Base-by-base conservation (phyloP, 148 eudicot genomes). In the Agrostemma githago region DNA sequence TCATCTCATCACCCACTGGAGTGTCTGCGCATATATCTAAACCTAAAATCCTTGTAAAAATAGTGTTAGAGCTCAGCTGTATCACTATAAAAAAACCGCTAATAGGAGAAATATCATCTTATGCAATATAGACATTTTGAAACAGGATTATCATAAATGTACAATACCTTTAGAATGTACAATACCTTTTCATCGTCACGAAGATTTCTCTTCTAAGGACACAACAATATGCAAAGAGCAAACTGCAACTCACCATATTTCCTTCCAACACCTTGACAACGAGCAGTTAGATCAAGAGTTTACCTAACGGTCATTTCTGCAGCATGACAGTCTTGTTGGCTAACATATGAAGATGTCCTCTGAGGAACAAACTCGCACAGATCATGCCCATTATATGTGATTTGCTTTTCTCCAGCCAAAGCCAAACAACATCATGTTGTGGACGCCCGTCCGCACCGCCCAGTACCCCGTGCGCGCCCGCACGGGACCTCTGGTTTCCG, bases 281-380 rank as follows among this genome's bases (percentile, higher is more conserved):
- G 88, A 65, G 92, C 89, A 39, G 99, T 88, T 77, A 95, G 87
- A 66, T 89, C 92, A 77, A 95, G 96, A 79, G 93, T 95, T 80
- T 95, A 97, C 66, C 96, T 85, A 26, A 95, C 99, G 44, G 99
- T 95, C 97, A 95, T 92, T 84, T 95, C 99, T 58, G 99, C 94
- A 51, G 85, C 85, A 78, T 95, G 96, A 86, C 94, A 89, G 84
- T 95, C 99, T 71, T 95, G 91, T 83, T 95, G 99, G 82, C 86
- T 92, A 68, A 95, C 97, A 85, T 95, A 95, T 76, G 94, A 83
- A 67, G 99, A 83, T 72, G 99, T 95, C 79, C 88, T 92, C 70
- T 95, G 99, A 76, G 99, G 99, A 83, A 95, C 94, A 86, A 95
- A 95, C 80, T 95, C 97, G 11, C 84, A 86, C 64, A 92, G 75